phyloP scores from a whole-genome alignment of 2,329 filamentous ascomycete species.

The Monilinia fructigena region DNA sequence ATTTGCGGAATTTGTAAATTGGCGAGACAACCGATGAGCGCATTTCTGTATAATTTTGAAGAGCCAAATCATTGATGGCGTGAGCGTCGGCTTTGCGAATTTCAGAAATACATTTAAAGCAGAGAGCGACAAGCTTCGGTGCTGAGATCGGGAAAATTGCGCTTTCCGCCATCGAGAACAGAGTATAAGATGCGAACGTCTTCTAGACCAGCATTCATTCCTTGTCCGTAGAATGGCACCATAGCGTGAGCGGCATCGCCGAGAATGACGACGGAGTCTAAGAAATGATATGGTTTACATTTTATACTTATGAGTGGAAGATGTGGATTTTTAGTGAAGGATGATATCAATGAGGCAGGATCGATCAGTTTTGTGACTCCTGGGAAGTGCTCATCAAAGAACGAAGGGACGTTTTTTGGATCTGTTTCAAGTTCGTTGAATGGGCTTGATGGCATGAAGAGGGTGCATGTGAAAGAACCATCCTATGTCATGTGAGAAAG shows the following conservation, averaged over 20 bases:
- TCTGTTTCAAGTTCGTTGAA: constrained; percentile 67
- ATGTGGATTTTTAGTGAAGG: constrained; percentile 81
- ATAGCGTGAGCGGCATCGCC: constrained; percentile 97
- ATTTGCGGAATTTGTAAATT: constrained; percentile 78
- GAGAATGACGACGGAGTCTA: constrained; percentile 74
- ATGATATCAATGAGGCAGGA: constrained; percentile 63
- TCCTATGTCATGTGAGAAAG: constrained; percentile 55
- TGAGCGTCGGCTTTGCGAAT: constrained; percentile 76
- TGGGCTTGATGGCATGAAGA: constrained; percentile 76
- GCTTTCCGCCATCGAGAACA: constrained; percentile 60
- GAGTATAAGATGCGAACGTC: constrained; percentile 88
- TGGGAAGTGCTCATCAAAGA: constrained; percentile 83
- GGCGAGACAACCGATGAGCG: constrained; percentile 76
- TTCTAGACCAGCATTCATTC: constrained; percentile 95
- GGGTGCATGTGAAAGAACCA: constrained; percentile 89
- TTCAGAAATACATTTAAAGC: constrained; percentile 71
- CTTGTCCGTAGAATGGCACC: constrained; percentile 97
- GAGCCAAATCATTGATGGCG: constrained; percentile 87
- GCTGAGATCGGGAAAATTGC: constrained; percentile 51
- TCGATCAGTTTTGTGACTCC: constrained; percentile 75
- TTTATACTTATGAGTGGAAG: constrained; percentile 92
- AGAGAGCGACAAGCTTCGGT: constrained; percentile 52
- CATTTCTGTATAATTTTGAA: constrained; percentile 95
- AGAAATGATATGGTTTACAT: constrained; percentile 83
- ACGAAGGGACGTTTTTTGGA: constrained; percentile 59